Evolutionary conservation across 345 rosid genomes (phyloP), one percentile per base, ranked within the genome.

Genomic region (Mercurialis annua): DNA sequence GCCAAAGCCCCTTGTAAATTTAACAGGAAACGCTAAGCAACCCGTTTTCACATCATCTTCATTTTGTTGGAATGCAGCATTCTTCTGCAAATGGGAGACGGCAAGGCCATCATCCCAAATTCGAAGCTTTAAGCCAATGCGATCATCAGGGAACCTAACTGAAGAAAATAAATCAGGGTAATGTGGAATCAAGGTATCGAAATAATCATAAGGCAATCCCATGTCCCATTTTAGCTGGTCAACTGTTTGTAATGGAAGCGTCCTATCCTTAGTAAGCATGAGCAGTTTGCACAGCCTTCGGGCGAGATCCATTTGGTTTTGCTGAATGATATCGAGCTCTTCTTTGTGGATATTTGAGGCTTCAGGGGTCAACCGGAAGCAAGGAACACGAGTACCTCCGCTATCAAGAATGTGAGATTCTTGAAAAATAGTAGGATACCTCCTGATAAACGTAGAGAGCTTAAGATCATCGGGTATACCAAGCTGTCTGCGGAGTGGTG

Each of bases 171-270:
- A 67, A 62, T 86, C 77, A 26, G 69, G 76, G 49, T 77, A 68
- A 62, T 66, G 72, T 27, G 76, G 71, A 63, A 89, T 71, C 71
- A 89, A 44, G 0, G 78, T 69, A 62, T 68, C 72, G 49, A n/a
- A n/a, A 44, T 89, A 87, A 74, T 82, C 75, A 68, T 70, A 83
- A 0, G 98, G 98, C 77, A 92, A 68, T 42, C 98, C 98, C 53
- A 89, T 46, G 76, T 92, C 98, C 94, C 96, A 92, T 76, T 78
- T 82, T 59, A 86, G 84, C 81, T 89, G 96, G 50, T 92, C 92
- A 66, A 92, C 65, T 2, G 90, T 84, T 46, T 92, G 94, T 7
- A 92, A 55, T 56, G 92, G 85, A 66, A 92, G 89, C 20, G 67
- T 76, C 74, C 80, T 81, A 5, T 87, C 79, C 56, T 68, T 68